Base-by-base conservation (phyloP, 768 basidiomycete species). In the Pisolithus marmoratus region DNA sequence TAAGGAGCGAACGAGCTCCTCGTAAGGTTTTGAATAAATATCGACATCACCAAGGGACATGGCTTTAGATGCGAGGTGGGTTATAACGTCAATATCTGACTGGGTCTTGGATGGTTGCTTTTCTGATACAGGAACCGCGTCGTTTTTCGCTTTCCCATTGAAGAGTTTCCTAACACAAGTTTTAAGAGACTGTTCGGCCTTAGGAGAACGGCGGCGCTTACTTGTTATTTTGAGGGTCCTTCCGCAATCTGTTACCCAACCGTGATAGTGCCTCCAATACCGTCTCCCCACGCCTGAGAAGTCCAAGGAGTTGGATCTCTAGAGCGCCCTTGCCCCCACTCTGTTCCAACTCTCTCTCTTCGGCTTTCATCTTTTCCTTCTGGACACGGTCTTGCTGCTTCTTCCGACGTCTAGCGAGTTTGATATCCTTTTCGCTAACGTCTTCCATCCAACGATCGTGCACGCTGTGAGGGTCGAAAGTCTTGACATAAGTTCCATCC, bases 371-470 rank as follows among this genome's bases (percentile, higher is more conserved):
- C 63, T 79, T 83, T 62, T 86, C 81, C 68, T 65, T 77, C 68
- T 93, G 86, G 55, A 78, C 69, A 60, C 80, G 81, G 60, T 93
- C 90, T 58, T 84, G 83, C 51, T 82, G 79, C 53, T 82, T 78
- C 67, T 95, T 92, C 48, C 78, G 80, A 53, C 79, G 79, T 36
- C 87, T 71, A 22, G 95, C 94, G 56, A 79, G 76, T 70, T 87
- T 87, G 60, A 99, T 95, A 57, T 86, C 90, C 53, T 75, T 77
- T 61, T 95, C 93, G 60, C 85, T 86, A 34, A 94, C 58, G 1
- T 83, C 85, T n/a, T 93, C 90, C 82, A 99, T 87, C 96, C 96
- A 99, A 31, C 81, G 80, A 69, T 99, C 96, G 66, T 99, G 94
- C 37, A 87, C 80, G 23, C 85, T 91, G 63, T 94, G 87, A 1